Conservation (phyloP, 768 basidiomycete species). For the Strobilomyces dryophilus region DNA sequence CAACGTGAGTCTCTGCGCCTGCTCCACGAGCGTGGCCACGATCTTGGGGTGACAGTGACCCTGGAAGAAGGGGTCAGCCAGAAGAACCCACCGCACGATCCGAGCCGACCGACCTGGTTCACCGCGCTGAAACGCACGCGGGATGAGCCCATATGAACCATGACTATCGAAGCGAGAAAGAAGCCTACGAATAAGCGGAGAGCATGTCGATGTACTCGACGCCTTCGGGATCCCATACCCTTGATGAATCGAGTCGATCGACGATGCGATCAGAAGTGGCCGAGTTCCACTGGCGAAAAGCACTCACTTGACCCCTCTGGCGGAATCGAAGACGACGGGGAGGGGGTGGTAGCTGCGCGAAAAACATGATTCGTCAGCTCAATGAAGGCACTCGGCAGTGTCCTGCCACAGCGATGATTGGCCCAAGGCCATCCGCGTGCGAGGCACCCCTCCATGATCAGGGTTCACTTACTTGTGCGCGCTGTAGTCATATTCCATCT, state of each 20-base stretch:
- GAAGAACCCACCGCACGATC: neutral
- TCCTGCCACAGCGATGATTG: slow-evolving; percentile 15
- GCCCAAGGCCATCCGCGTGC: slow-evolving; percentile 8
- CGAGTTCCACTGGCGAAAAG: slow-evolving; percentile 33
- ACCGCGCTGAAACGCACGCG: slow-evolving; percentile 54
- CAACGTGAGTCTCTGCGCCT: slow-evolving; percentile 87
- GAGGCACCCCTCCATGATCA: slow-evolving; percentile 12
- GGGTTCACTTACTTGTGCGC: slow-evolving; percentile 78
- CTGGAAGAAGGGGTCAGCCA: slow-evolving; percentile 28
- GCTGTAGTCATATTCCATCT: slow-evolving; percentile 74
- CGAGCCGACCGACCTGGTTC: slow-evolving; percentile 61
- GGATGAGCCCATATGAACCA: slow-evolving; percentile 4
- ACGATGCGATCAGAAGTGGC: neutral
- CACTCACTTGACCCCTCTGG: slow-evolving; percentile 83
- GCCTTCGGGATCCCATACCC: slow-evolving; percentile 94
- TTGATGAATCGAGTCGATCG: slow-evolving; percentile 22
- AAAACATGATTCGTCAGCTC: slow-evolving; percentile 33
- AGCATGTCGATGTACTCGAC: slow-evolving; percentile 97
- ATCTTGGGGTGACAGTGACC: slow-evolving; percentile 93
- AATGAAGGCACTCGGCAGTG: slow-evolving; percentile 11
- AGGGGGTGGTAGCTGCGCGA: slow-evolving; percentile 87
- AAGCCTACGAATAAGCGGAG: slow-evolving; percentile 87
- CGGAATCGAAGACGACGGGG: slow-evolving; percentile 90
- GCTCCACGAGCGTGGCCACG: slow-evolving; percentile 72
- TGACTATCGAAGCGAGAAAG: neutral